phyloP scores from a whole-genome alignment of 768 basidiomycete species.

The Polyporus arcularius region DNA sequence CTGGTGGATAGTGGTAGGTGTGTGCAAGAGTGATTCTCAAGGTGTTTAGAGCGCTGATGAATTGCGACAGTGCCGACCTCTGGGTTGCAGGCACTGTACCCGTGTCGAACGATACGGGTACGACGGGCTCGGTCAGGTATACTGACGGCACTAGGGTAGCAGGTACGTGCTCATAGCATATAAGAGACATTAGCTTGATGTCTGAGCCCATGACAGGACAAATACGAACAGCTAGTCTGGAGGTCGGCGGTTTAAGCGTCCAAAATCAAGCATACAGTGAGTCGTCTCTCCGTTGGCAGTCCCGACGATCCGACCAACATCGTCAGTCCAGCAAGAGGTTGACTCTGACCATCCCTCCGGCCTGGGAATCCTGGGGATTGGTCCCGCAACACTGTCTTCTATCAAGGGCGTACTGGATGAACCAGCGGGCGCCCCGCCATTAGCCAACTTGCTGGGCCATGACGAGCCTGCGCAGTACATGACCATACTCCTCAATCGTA shows the following conservation, averaged over 20 bases:
- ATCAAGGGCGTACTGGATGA: constrained; percentile 23
- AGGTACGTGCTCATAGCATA: constrained; percentile 18
- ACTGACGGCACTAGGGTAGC: constrained; percentile 23
- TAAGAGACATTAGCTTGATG: no score
- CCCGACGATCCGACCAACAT: background rate
- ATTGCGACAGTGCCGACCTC: constrained; percentile 30
- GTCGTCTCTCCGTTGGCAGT: background rate
- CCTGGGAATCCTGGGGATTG: constrained; percentile 34
- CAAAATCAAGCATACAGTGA: constrained; percentile 31
- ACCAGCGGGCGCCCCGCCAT: constrained; percentile 22
- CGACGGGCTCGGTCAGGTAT: constrained; percentile 24
- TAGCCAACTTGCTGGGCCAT: constrained; percentile 35
- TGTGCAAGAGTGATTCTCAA: background rate
- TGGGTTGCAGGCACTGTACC: constrained; percentile 31
- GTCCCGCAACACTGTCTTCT: constrained; percentile 31
- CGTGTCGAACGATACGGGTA: constrained; percentile 22
- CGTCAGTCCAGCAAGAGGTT: constrained; percentile 11
- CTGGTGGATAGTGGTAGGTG: constrained; percentile 38
- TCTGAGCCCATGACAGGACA: constrained; percentile 18
- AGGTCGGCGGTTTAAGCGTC: constrained; percentile 28
- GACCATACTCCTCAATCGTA: constrained; percentile 33
- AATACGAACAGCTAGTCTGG: constrained; percentile 28
- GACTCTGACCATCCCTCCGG: constrained; percentile 15
- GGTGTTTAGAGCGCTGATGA: background rate
- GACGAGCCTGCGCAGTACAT: constrained; percentile 32